A percentile compares a stretch with the other conserved stretches of the same genome.
phyloP scores from a whole-genome alignment of 345 rosid species.

The Citrus sp. region DNA sequence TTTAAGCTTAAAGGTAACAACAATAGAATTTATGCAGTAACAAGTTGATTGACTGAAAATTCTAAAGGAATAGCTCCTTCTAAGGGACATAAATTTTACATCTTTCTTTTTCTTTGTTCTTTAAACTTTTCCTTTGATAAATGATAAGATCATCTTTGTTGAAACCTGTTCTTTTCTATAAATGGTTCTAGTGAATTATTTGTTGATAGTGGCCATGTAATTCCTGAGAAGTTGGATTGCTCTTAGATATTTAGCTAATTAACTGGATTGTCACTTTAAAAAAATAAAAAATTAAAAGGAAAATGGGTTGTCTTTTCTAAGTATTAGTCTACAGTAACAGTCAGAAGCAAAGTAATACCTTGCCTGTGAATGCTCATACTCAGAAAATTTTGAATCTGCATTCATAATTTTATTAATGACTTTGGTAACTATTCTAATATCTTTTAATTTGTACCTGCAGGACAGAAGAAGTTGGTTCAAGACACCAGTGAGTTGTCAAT shows the following conservation, averaged over 20 bases:
- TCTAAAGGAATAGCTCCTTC: neutral
- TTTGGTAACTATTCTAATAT: conserved; percentile 11
- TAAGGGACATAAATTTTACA: neutral
- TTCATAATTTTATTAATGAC: neutral
- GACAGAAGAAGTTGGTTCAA: conserved; percentile 41
- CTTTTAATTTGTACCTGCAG: conserved; percentile 29
- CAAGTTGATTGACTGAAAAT: neutral
- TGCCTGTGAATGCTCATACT: neutral
- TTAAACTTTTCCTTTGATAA: neutral
- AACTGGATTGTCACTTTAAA: neutral
- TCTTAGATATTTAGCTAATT: neutral
- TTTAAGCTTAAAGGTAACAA: neutral
- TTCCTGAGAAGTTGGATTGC: neutral
- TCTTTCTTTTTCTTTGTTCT: neutral
- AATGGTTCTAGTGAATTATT: neutral
- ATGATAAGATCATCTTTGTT: neutral
- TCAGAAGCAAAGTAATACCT: neutral
- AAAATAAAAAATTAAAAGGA: no score
- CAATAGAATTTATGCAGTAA: neutral
- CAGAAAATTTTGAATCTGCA: neutral
- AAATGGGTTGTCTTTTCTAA: neutral
- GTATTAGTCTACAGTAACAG: neutral
- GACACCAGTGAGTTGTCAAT: conserved; percentile 31
- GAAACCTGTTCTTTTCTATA: neutral
- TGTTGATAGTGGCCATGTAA: neutral